phyloP scores from a whole-genome alignment of 805 yeast species.

The Saccharomycopsis sp. region DNA sequence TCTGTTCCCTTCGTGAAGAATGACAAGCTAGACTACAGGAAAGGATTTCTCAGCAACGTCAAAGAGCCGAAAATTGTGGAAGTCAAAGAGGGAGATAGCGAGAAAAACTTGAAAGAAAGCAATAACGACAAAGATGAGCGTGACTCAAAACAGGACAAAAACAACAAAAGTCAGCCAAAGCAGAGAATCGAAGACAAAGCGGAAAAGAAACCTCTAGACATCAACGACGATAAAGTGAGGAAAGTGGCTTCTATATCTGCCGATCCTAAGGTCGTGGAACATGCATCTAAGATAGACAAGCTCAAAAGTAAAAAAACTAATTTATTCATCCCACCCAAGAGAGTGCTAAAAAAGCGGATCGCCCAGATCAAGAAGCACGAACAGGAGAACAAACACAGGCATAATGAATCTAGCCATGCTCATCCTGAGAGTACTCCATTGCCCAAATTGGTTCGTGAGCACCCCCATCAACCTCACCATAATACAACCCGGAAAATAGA shows the following conservation, averaged over 20 bases:
- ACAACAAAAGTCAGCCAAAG: background rate
- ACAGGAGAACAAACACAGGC: background rate
- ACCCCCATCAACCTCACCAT: constrained; percentile 1
- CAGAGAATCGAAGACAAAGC: background rate
- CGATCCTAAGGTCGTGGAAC: background rate
- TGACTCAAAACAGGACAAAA: too few species aligned
- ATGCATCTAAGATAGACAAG: background rate
- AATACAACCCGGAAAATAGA: background rate
- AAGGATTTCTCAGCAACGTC: background rate
- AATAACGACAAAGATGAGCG: too few species aligned
- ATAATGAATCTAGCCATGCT: background rate
- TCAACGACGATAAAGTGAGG: background rate
- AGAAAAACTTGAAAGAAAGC: constrained; percentile 2
- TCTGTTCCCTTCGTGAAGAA: background rate
- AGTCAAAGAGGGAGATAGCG: constrained; percentile 2
- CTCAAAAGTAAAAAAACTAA: background rate
- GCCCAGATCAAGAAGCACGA: background rate
- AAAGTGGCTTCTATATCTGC: background rate
- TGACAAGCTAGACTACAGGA: background rate
- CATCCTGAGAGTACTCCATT: background rate
- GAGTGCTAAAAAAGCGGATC: background rate
- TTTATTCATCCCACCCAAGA: background rate
- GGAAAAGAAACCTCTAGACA: background rate
- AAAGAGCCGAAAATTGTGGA: background rate
- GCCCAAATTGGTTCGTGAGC: background rate